phyloP scores from a whole-genome alignment of 352 stramenopile species.

The Plasmopara muralis region DNA sequence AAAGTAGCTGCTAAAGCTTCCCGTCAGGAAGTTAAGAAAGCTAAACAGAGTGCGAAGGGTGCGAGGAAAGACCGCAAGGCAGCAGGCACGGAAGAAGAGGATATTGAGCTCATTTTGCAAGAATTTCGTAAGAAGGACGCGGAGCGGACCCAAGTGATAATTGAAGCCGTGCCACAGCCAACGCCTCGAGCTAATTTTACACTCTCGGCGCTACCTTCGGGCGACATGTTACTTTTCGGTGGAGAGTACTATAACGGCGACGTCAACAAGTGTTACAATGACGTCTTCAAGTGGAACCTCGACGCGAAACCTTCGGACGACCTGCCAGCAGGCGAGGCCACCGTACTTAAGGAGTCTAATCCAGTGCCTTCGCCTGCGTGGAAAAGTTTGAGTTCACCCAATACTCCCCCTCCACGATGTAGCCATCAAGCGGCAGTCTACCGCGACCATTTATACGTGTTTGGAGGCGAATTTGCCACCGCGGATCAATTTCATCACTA shows the following conservation, averaged over 20 bases:
- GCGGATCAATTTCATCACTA: constrained; percentile 98
- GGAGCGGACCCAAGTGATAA: constrained; percentile 50
- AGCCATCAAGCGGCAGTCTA: constrained; percentile 93
- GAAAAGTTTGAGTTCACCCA: constrained; percentile 85
- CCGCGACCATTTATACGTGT: constrained; percentile 94
- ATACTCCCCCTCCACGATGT: constrained; percentile 88
- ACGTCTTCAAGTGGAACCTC: constrained; percentile 92
- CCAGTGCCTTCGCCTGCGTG: constrained; percentile 58
- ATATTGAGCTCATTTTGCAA: constrained; percentile 74
- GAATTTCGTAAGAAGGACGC: constrained; percentile 80
- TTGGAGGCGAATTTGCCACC: constrained; percentile 95
- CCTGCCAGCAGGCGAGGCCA: constrained; percentile 10
- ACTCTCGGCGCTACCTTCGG: constrained; percentile 57
- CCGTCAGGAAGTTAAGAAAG: constrained; percentile 76
- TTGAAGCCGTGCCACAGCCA: constrained; percentile 50
- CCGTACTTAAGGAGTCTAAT: constrained; percentile 4
- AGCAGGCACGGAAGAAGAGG: constrained; percentile 65
- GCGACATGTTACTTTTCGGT: constrained; percentile 91
- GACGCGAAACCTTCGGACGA: constrained; percentile 29
- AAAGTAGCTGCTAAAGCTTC: constrained; percentile 67
- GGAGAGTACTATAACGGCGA: constrained; percentile 98
- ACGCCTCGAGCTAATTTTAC: constrained; percentile 75
- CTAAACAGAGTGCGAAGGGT: constrained; percentile 67
- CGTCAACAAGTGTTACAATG: constrained; percentile 94
- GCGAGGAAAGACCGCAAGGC: constrained; percentile 78